Evolutionary conservation across 768 basidiomycete species (phyloP), one percentile per base, ranked within the genome.

Genomic region (Albatrellus ellisii): DNA sequence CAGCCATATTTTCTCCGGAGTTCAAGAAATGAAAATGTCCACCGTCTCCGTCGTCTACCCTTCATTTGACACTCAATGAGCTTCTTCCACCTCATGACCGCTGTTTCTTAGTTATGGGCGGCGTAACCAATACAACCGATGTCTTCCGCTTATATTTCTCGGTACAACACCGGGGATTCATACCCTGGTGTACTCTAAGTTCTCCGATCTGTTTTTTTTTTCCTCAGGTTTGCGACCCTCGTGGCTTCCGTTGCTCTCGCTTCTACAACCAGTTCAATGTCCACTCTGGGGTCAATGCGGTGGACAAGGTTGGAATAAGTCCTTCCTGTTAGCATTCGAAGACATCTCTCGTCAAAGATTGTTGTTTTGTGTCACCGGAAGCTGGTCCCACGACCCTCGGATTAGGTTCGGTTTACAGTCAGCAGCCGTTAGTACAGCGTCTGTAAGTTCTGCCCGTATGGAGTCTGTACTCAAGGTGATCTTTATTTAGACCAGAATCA

Each of bases 281-380:
- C 59, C 67, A 12, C 36, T 67, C 26, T 76, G 56, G 36, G 69
- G 64, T 6, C 75, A 76, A 51, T 77, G 74, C 50, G 72, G 73
- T 54, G 73, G 72, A 31, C 60, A 61, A 42, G 59, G 56, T 42
- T 72, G 70, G 69, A 57, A 70, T 73, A 56, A 45, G 69, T 61
- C n/a, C 25, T 21, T 33, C 25, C 10, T 26, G 4, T 43, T n/a
- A 20, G 21, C 9, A 20, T n/a, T n/a, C n/a, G n/a, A n/a, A n/a
- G n/a, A n/a, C n/a, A n/a, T n/a, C n/a, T 36, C 10, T 8, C n/a
- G 12, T 17, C 26, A 17, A 28, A 8, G 15, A 17, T 26, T 26
- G 26, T 46, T 4, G 47, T 27, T 46, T 8, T 12, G 36, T 28
- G 8, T 32, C 26, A 28, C 21, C 14, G 36, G 12, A 26, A 60